These are phyloP conservation scores for Gyrodon lividus DNA, from an alignment of 768 basidiomycete species.

Conservation along the genomic window DNA sequence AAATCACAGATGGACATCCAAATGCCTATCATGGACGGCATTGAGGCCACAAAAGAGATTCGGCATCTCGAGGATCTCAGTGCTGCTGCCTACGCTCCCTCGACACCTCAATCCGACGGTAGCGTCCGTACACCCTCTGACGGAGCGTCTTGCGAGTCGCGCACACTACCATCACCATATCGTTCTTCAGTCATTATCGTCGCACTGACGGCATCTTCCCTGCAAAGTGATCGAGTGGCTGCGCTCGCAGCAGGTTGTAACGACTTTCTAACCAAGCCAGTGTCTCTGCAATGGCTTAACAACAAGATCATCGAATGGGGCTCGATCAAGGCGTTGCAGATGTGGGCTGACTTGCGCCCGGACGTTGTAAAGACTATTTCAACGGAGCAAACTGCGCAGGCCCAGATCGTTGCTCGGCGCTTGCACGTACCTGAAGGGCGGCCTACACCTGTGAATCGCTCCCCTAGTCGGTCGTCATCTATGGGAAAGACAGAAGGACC, in stretches of 20 bases:
- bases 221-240: conserved; percentile 92
- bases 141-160: conserved; percentile 44
- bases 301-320: conserved; percentile 99
- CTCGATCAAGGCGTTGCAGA: conserved; percentile 90
- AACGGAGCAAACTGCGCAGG: conserved; percentile 46
- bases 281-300: conserved; percentile 92
- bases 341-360: conserved; percentile 84
- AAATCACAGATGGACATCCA: conserved; percentile 93
- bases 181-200: conserved; percentile 97
- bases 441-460: conserved; percentile 33
- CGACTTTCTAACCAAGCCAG: conserved; percentile 97
- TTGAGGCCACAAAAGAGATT: conserved; percentile 95
- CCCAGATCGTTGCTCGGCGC: conserved; percentile 45
- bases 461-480: conserved; percentile 41
- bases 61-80: conserved; percentile 74
- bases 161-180: conserved; percentile 61
- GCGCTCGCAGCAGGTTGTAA: conserved; percentile 99
- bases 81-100: conserved; percentile 62
- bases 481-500: conserved; percentile 23
- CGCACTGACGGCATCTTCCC: conserved; percentile 93
- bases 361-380: conserved; percentile 51
- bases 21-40: conserved; percentile 99
- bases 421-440: conserved; percentile 51
- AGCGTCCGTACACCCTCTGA: conserved; percentile 52
- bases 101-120: conserved; percentile 62